Evolutionary conservation across 129 eudicot genomes (phyloP).

Genomic region (Lactuca saligna): DNA sequence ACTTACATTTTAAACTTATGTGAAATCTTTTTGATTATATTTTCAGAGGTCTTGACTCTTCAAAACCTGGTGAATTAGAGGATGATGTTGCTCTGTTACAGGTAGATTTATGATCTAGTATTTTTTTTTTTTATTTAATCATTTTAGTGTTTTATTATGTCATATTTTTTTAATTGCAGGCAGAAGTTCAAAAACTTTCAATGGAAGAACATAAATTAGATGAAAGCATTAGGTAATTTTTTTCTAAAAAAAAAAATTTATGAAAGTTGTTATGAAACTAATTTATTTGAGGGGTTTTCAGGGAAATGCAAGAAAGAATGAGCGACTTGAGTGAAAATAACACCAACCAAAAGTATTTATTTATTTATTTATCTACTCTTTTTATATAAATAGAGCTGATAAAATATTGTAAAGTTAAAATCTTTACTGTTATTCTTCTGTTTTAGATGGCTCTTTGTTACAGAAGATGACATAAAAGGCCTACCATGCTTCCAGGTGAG

Average conservation of each 20-base stretch:
- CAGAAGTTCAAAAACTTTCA: constrained; percentile 78
- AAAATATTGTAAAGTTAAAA: constrained; percentile 2
- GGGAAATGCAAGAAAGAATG: constrained; percentile 91
- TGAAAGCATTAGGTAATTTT: constrained; percentile 71
- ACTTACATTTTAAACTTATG: neutral
- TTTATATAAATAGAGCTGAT: neutral
- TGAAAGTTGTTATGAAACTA: constrained; percentile 14
- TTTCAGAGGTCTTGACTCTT: constrained; percentile 81
- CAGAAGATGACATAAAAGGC: constrained; percentile 93
- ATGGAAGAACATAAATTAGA: constrained; percentile 81
- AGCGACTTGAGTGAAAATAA: constrained; percentile 89
- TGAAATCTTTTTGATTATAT: constrained; percentile 18
- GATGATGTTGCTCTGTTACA: constrained; percentile 62
- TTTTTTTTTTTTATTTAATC: neutral
- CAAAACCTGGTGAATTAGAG: constrained; percentile 76
- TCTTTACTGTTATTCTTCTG: constrained; percentile 5
- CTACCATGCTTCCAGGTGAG: constrained; percentile 87
- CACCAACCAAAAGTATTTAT: constrained; percentile 61
- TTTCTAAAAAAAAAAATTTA: no score
- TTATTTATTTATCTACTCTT: neutral
- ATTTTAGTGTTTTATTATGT: neutral
- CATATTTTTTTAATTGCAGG: constrained; percentile 48
- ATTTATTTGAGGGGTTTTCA: constrained; percentile 41
- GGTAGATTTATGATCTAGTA: constrained; percentile 30
- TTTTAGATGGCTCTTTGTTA: constrained; percentile 92